These are phyloP conservation scores for Globisporangium polare DNA, from an alignment of 352 stramenopile species.

Conservation along the genomic window DNA sequence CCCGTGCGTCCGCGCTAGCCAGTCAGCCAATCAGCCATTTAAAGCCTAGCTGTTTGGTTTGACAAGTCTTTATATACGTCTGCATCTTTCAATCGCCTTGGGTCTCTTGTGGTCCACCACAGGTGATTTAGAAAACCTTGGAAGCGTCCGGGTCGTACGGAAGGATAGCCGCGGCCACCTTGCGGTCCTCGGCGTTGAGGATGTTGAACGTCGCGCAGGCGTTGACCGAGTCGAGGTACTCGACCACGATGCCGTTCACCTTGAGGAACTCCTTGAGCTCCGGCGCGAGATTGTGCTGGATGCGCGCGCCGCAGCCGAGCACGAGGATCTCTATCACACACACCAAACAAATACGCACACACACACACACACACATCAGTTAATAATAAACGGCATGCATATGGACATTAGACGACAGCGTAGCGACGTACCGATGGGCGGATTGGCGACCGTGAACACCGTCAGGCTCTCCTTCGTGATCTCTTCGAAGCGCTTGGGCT, in stretches of 20 bases:
- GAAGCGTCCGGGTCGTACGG: conserved; percentile 49
- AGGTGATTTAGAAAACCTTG: conserved; percentile 2
- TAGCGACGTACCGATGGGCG: conserved; percentile 46
- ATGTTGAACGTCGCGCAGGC: conserved; percentile 90
- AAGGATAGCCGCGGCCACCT: conserved; percentile 75
- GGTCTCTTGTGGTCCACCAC: neutral
- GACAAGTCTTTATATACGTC: conserved; percentile 1
- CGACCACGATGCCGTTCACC: conserved; percentile 79
- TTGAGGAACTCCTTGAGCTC: conserved; percentile 76
- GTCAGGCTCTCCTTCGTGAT: conserved; percentile 73
- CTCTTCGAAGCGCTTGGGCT: conserved; percentile 69
- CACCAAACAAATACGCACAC: neutral
- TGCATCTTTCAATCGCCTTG: neutral
- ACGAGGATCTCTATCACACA: conserved; percentile 62
- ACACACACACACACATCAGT: neutral
- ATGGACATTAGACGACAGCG: neutral
- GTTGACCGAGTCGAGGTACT: conserved; percentile 83
- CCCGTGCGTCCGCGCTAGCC: conserved; percentile 22
- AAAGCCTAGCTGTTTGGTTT: neutral
- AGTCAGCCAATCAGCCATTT: too few relatives aligned
- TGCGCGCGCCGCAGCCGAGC: conserved; percentile 67
- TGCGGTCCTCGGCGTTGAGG: conserved; percentile 87
- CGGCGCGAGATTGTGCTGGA: conserved; percentile 53
- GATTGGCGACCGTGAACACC: conserved; percentile 75
- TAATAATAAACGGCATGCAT: neutral